Evolutionary conservation across 192 early-diverging fungal species (phyloP).

Genomic region (Backusella tarrabulga): DNA sequence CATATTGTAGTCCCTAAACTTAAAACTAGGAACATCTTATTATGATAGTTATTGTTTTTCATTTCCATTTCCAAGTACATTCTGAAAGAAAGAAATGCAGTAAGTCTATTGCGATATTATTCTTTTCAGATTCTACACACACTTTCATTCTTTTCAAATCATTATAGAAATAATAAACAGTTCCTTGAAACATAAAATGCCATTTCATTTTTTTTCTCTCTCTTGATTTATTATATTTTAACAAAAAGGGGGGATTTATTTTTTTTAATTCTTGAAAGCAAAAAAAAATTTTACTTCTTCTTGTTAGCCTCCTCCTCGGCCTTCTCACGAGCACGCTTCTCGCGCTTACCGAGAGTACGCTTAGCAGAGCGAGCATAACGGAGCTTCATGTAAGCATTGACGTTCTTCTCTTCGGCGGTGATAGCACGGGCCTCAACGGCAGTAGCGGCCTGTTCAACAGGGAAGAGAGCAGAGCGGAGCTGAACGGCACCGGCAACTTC

Average conservation of each 20-base stretch:
- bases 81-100: too few relatives aligned
- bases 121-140: too few relatives aligned
- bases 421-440: too few relatives aligned
- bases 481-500: too few relatives aligned
- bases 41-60: too few relatives aligned
- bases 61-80: too few relatives aligned
- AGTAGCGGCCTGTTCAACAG: too few relatives aligned
- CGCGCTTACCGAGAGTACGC: conserved; percentile 74
- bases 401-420: conserved; percentile 38
- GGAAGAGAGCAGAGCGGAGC: too few relatives aligned
- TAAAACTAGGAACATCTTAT: too few relatives aligned
- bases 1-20: too few relatives aligned
- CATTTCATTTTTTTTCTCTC: neutral
- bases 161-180: neutral
- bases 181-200: neutral
- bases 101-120: too few relatives aligned
- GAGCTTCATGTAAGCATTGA: conserved; percentile 67
- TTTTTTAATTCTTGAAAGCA: neutral
- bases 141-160: too few relatives aligned
- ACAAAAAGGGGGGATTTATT: conserved; percentile 2
- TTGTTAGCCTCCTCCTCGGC: conserved; percentile 83
- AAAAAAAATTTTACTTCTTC: conserved; percentile 16
- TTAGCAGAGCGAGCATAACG: conserved; percentile 77
- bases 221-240: neutral
- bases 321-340: conserved; percentile 74